These are phyloP conservation scores for Colletotrichum sp. DNA, from an alignment of 2,329 filamentous ascomycete species.

Conservation along the genomic window DNA sequence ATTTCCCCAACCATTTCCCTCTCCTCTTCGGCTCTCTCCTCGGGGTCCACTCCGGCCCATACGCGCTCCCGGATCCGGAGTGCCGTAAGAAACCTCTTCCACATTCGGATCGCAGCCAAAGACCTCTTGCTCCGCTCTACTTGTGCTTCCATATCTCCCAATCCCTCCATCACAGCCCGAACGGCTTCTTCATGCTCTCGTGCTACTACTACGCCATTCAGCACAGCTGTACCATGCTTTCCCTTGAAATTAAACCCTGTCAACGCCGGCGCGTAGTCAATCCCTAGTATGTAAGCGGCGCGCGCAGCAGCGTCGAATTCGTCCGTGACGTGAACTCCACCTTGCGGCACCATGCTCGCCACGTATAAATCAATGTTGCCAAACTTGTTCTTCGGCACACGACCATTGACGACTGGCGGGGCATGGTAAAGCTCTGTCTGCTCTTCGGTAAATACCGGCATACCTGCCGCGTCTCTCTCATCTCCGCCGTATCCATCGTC, in stretches of 20 bases:
- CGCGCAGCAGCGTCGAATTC: conserved; percentile 62
- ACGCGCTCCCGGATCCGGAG: conserved; percentile 79
- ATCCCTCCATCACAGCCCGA: conserved; percentile 67
- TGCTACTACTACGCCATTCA: conserved; percentile 80
- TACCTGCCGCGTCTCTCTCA: conserved; percentile 52
- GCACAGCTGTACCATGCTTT: conserved; percentile 82
- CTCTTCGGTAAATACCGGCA: conserved; percentile 63
- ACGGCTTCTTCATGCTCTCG: conserved; percentile 75
- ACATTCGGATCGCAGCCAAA: conserved; percentile 72
- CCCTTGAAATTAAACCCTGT: conserved; percentile 90
- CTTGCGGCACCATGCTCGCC: conserved; percentile 85
- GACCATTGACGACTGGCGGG: conserved; percentile 76
- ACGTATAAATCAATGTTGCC: conserved; percentile 96
- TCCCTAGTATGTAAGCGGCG: conserved; percentile 76
- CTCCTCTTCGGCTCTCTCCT: conserved; percentile 46
- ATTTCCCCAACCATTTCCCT: background rate
- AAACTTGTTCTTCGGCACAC: conserved; percentile 88
- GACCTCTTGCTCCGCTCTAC: conserved; percentile 74
- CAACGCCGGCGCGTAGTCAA: conserved; percentile 90
- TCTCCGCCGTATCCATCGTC: conserved; percentile 49
- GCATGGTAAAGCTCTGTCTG: conserved; percentile 78
- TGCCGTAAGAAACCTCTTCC: conserved; percentile 73
- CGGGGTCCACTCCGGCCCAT: conserved; percentile 60
- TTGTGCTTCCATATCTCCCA: conserved; percentile 70
- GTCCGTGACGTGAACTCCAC: conserved; percentile 72